Conservation (phyloP, 2,329 filamentous ascomycete species). For the Ceratocystis huliohia region DNA sequence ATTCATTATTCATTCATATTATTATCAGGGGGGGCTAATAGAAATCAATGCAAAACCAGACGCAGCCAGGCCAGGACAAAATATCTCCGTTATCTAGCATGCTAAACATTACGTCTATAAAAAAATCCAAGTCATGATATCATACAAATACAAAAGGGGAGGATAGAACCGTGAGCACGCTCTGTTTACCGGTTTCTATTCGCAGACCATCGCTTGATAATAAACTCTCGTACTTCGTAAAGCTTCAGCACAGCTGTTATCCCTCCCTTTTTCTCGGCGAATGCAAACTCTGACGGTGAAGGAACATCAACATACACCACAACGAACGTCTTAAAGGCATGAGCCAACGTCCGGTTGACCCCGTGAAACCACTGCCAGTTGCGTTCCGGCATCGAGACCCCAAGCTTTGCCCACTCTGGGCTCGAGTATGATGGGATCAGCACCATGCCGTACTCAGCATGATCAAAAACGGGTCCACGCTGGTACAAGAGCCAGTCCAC, state of each 20-base stretch:
- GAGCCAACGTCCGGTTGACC: conserved; percentile 75
- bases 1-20: not conserved
- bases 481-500: conserved; percentile 92
- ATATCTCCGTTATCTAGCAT: too few relatives aligned
- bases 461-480: conserved; percentile 82
- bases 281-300: conserved; percentile 41
- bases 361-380: conserved; percentile 80
- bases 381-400: conserved; percentile 37
- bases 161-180: not conserved
- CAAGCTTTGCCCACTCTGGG: conserved; percentile 53
- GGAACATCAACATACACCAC: conserved; percentile 88
- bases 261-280: conserved; percentile 35
- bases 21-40: too few relatives aligned
- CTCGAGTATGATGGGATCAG: conserved; percentile 74
- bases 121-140: not conserved
- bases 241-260: conserved; percentile 50
- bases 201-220: conserved; percentile 69
- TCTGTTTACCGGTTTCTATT: conserved; percentile 50
- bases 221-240: conserved; percentile 70
- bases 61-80: too few relatives aligned
- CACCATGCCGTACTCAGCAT: conserved; percentile 83
- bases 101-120: conserved; percentile 2
- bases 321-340: conserved; percentile 81
- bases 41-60: too few relatives aligned
- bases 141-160: not conserved